phyloP scores from a whole-genome alignment of 1,284 basidiomycete genomes.

The Leccinum pachyderme region DNA sequence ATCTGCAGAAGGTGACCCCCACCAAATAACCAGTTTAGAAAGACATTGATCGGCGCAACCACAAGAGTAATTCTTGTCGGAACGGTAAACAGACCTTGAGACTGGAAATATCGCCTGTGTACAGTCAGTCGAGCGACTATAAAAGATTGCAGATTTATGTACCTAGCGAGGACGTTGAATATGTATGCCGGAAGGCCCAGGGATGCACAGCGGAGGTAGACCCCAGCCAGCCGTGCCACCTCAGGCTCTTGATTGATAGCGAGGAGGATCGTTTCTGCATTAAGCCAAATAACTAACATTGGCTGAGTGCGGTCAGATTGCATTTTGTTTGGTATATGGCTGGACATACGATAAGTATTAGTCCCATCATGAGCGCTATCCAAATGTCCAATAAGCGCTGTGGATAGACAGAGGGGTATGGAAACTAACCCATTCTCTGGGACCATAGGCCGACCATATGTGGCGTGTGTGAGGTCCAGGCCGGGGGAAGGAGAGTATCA shows the following conservation, averaged over 20 bases:
- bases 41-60: slow-evolving; percentile 84
- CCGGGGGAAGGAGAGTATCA: slow-evolving; percentile 87
- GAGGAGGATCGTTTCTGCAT: slow-evolving; percentile 79
- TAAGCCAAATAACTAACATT: slow-evolving; percentile 73
- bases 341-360: slow-evolving; percentile 53
- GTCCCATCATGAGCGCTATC: slow-evolving; percentile 64
- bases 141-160: slow-evolving; percentile 12
- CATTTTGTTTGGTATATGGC: neutral
- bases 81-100: slow-evolving; percentile 83
- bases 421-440: slow-evolving; percentile 73
- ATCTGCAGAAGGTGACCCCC: slow-evolving; percentile 13
- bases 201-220: slow-evolving; percentile 77
- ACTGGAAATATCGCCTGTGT: slow-evolving; percentile 82
- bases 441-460: slow-evolving; percentile 92
- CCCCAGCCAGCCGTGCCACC: slow-evolving; percentile 75
- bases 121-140: neutral
- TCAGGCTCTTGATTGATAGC: slow-evolving; percentile 84
- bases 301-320: slow-evolving; percentile 43
- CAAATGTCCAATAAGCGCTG: slow-evolving; percentile 6
- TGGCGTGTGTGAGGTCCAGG: slow-evolving; percentile 86
- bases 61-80: slow-evolving; percentile 85
- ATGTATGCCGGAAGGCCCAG: slow-evolving; percentile 89
- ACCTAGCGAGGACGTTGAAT: slow-evolving; percentile 72
- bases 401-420: neutral
- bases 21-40: slow-evolving; percentile 88